phyloP scores from a whole-genome alignment of 495 filamentous ascomycete genomes.

The Jackrogersella multiformis region DNA sequence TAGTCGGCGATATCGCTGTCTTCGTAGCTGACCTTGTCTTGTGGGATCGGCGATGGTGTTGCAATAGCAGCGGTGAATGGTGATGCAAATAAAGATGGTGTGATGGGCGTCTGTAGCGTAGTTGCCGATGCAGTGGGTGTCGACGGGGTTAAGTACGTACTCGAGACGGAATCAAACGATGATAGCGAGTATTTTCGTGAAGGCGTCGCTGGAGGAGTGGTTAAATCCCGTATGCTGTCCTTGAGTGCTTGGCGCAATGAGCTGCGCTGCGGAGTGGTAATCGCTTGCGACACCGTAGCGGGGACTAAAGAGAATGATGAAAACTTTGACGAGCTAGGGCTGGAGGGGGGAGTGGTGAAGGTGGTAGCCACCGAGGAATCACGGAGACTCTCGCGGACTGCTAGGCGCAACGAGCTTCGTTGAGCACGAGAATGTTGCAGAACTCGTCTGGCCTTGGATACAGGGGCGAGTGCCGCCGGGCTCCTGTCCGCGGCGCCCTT shows the following conservation, averaged over 20 bases:
- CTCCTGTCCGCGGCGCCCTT: neutral
- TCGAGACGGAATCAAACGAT: neutral
- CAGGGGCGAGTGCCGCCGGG: neutral
- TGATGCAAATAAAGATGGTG: neutral
- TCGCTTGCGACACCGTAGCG: neutral
- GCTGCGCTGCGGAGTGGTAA: constrained; percentile 15
- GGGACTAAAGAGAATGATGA: neutral
- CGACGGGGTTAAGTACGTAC: neutral
- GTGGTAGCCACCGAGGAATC: neutral
- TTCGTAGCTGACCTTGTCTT: neutral
- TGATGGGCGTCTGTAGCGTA: neutral
- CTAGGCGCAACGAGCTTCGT: constrained; percentile 27
- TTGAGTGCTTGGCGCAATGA: constrained; percentile 28
- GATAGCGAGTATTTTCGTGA: neutral
- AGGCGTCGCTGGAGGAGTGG: neutral
- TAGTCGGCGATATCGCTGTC: neutral
- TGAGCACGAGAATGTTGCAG: constrained; percentile 5
- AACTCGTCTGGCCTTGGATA: neutral
- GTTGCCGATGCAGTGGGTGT: neutral
- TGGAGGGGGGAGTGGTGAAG: neutral
- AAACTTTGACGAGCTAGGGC: neutral
- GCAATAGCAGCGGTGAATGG: no score
- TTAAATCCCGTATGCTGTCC: constrained; percentile 5
- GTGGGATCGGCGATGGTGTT: no score
- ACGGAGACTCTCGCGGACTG: constrained; percentile 11